These are phyloP conservation scores for Alliaria petiolata DNA, from an alignment of 345 rosid species.

Conservation along the genomic window DNA sequence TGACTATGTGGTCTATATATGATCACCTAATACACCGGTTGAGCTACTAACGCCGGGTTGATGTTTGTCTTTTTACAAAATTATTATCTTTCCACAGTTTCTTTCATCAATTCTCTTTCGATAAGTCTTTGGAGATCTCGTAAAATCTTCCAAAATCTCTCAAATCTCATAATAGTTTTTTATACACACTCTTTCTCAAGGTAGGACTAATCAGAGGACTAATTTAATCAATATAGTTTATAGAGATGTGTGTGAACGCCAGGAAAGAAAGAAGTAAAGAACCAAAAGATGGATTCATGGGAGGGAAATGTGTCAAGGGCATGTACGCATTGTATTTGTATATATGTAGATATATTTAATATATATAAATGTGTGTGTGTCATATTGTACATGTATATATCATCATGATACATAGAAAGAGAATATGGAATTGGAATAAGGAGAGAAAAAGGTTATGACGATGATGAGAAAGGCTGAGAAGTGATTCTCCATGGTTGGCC, in stretches of 20 bases:
- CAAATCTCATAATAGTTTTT: background rate
- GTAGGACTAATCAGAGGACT: background rate
- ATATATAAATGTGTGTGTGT: background rate
- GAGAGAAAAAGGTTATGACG: slow-evolving; percentile 32
- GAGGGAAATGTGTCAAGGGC: slow-evolving; percentile 31
- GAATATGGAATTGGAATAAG: slow-evolving; percentile 29
- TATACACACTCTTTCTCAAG: too few species aligned
- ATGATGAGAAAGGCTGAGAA: slow-evolving; percentile 37
- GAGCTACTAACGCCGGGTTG: background rate
- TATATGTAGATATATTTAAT: background rate
- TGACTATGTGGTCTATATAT: too few species aligned
- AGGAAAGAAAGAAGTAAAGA: slow-evolving; percentile 28
- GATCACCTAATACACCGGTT: background rate
- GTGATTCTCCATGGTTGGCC: slow-evolving; percentile 36
- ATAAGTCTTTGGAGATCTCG: background rate
- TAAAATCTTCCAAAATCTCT: background rate
- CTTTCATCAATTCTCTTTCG: background rate
- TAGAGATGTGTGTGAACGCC: slow-evolving; percentile 16
- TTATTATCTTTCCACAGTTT: background rate
- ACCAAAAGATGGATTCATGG: slow-evolving; percentile 29
- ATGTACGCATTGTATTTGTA: slow-evolving; percentile 13
- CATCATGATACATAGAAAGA: background rate
- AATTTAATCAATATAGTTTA: background rate
- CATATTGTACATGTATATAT: background rate
- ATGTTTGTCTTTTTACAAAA: background rate